Evolutionary conservation across 2,329 filamentous ascomycete species (phyloP), one percentile per base, ranked within the genome.

Genomic region (Aspergillus sp.): DNA sequence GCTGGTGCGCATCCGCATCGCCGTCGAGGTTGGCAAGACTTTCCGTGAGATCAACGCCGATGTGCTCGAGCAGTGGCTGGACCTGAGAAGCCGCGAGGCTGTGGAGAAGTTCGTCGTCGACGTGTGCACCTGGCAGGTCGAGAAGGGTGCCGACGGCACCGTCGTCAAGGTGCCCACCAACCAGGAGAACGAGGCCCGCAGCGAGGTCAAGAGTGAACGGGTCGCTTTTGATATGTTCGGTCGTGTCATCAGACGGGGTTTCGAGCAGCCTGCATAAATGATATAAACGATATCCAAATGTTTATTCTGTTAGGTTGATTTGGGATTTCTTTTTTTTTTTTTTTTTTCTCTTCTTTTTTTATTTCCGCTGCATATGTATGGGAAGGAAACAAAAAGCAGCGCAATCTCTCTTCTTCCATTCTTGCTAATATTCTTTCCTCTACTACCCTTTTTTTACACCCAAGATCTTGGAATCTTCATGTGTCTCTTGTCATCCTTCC

Each of bases 151-250:
- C 19, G 46, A 47, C 31, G 60, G 53, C 33, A 48, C 53, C n/a
- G 62, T 73, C 35, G 83, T 96, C 51, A 81, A 81, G 67, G 81
- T 98, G 44, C 93, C 93, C 44, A 76, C 85, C 61, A 98, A 98
- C 75, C 88, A 93, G 64, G 93, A 98, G 72, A 96, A 96, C 68
- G 91, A 97, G 80, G 93, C 90, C 36, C 89, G 94, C 77, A 93
- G 93, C 69, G 86, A 90, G 33, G 87, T 96, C 68, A 94, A 96
- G 61, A 82, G 90, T 59, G 93, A 98, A 77, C 90, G 93, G 54
- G 93, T 98, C n/a, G 70, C 65, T 12, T 58, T 73, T 34, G 71
- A 74, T 37, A 70, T 70, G 68, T 74, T 74, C 53, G 69, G 69
- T 26, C 61, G 88, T 56, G 83, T 95, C 49, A 82, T 95, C 51